Conservation (phyloP, 2,329 filamentous ascomycete species). For the Chaetomiaceae sp. region DNA sequence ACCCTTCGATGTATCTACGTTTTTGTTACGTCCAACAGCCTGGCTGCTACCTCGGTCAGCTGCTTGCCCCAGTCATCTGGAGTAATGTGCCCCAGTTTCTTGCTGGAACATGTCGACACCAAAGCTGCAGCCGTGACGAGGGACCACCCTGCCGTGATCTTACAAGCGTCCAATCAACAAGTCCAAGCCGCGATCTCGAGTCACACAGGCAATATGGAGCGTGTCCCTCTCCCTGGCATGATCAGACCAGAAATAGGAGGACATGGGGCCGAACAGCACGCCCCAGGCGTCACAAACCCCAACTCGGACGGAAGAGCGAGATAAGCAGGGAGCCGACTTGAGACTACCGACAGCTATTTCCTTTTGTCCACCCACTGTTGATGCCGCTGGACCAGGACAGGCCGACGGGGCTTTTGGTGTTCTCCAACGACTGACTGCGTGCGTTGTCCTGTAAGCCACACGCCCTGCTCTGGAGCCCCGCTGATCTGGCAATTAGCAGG, state of each 20-base stretch:
- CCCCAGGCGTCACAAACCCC: slow-evolving; percentile 4
- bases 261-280: neutral
- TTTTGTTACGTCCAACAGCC: neutral
- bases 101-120: slow-evolving; percentile 12
- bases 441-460: neutral
- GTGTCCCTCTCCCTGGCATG: slow-evolving; percentile 13
- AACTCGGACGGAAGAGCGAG: slow-evolving; percentile 4
- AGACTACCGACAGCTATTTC: neutral
- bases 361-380: neutral
- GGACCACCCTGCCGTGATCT: slow-evolving; percentile 23
- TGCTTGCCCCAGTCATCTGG: slow-evolving; percentile 13
- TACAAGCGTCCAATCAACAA: slow-evolving; percentile 23
- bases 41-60: neutral
- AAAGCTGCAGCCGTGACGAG: slow-evolving; percentile 21
- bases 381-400: neutral
- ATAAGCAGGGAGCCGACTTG: neutral
- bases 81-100: slow-evolving; percentile 1
- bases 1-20: neutral
- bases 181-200: slow-evolving; percentile 4
- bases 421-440: no score
- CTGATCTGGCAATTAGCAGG: neutral
- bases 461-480: neutral
- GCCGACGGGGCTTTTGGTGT: no score
- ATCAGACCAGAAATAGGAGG: slow-evolving; percentile 1
- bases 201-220: slow-evolving; percentile 24